Evolutionary conservation across 345 rosid genomes (phyloP).

Genomic region (Citrus medica): DNA sequence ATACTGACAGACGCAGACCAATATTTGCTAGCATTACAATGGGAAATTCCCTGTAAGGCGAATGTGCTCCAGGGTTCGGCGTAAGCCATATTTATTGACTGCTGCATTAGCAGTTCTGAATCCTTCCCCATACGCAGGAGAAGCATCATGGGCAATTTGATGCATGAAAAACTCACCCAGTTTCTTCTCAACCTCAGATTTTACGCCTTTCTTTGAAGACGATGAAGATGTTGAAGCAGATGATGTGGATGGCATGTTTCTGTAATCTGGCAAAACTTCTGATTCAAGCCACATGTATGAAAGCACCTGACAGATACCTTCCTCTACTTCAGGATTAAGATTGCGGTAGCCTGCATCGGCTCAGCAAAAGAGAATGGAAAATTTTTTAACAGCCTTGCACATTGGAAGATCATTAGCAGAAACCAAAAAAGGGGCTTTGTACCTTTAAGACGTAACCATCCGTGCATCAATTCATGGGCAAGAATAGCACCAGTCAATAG

Average conservation of each 20-base stretch:
- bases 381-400: neutral
- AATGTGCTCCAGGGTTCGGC: slow-evolving; percentile 70
- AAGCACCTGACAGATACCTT: slow-evolving; percentile 93
- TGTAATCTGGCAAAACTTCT: slow-evolving; percentile 66
- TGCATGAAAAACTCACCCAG: slow-evolving; percentile 86
- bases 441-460: slow-evolving; percentile 95
- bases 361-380: neutral
- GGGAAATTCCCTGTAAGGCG: slow-evolving; percentile 65
- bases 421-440: neutral
- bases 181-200: slow-evolving; percentile 61
- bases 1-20: neutral
- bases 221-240: slow-evolving; percentile 46
- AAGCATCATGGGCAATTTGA: slow-evolving; percentile 84
- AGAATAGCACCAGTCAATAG: slow-evolving; percentile 94
- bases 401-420: neutral
- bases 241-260: slow-evolving; percentile 50
- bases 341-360: slow-evolving; percentile 60
- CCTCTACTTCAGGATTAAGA: slow-evolving; percentile 88
- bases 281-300: slow-evolving; percentile 97
- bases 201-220: slow-evolving; percentile 71
- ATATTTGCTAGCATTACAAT: slow-evolving; percentile 27
- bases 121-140: slow-evolving; percentile 86
- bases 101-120: slow-evolving; percentile 78
- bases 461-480: slow-evolving; percentile 92
- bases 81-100: slow-evolving; percentile 71